These are phyloP conservation scores for Fonsecaea nubica DNA, from an alignment of 2,329 filamentous ascomycete species.

Conservation along the genomic window DNA sequence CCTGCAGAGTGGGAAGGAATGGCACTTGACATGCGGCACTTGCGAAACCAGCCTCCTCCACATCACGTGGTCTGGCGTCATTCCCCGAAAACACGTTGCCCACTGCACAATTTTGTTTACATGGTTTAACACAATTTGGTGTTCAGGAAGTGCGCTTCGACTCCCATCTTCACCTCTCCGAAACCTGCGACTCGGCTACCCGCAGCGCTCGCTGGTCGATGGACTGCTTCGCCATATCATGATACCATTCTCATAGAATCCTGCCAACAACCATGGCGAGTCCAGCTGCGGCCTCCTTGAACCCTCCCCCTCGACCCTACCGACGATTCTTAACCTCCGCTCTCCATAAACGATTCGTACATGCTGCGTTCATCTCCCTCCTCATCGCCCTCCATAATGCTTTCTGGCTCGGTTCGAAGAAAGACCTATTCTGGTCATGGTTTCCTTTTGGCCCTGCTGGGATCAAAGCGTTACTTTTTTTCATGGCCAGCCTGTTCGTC, in stretches of 20 bases:
- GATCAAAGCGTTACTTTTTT: slow-evolving; percentile 75
- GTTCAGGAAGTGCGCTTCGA: slow-evolving; percentile 6
- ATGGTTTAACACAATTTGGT: slow-evolving; percentile 1
- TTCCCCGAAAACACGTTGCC: slow-evolving; percentile 6
- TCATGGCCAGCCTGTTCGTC: slow-evolving; percentile 75
- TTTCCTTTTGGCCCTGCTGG: slow-evolving; percentile 80
- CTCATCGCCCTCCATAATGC: slow-evolving; percentile 75
- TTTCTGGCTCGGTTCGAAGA: slow-evolving; percentile 71
- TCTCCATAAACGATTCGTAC: slow-evolving; percentile 83
- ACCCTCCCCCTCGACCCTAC: slow-evolving; percentile 59
- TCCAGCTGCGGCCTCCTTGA: slow-evolving; percentile 17
- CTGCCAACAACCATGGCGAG: slow-evolving; percentile 26
- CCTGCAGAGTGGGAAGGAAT: slow-evolving; percentile 17
- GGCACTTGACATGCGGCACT: slow-evolving; percentile 13
- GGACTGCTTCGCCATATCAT: slow-evolving; percentile 27
- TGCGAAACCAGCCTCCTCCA: slow-evolving; percentile 24
- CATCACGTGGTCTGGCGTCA: slow-evolving; percentile 25
- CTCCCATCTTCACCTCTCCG: background rate
- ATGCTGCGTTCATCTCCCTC: slow-evolving; percentile 73
- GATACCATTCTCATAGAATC: slow-evolving; percentile 1
- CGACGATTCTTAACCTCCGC: slow-evolving; percentile 90
- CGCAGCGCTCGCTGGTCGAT: slow-evolving; percentile 31
- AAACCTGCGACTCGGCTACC: background rate
- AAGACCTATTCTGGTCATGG: slow-evolving; percentile 80
- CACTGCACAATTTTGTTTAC: slow-evolving; percentile 6